A percentile compares a stretch with the other conserved stretches of the same genome.
Evolutionary conservation across 495 filamentous ascomycete species (phyloP).

Genomic region (Aspergillus ellipticus): DNA sequence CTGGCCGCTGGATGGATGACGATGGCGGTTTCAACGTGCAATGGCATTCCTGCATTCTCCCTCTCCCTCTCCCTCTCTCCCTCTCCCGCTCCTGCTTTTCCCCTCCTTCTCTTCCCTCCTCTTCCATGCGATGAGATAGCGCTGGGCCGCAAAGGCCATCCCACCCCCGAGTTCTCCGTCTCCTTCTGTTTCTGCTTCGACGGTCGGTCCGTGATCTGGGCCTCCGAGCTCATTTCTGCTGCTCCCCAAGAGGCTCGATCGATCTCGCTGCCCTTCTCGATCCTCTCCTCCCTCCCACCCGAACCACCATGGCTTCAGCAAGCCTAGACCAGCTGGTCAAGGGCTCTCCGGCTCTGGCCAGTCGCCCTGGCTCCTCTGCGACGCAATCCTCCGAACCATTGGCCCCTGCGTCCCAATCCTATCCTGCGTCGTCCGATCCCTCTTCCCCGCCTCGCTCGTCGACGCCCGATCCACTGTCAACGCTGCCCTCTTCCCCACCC

Average conservation of each 20-base stretch:
- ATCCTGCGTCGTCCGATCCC: constrained; percentile 28
- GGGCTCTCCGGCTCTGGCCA: constrained; percentile 60
- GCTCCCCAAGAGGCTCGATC: too few species aligned
- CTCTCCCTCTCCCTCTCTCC: constrained; percentile 2
- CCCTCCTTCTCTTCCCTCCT: not conserved
- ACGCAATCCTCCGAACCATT: constrained; percentile 38
- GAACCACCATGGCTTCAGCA: constrained; percentile 48
- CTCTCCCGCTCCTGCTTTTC: constrained; percentile 10
- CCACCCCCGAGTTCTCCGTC: not conserved
- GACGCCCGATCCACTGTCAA: constrained; percentile 69
- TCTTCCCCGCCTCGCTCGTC: constrained; percentile 36
- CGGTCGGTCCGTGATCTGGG: not conserved
- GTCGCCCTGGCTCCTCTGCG: constrained; percentile 29
- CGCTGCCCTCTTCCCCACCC: constrained; percentile 84
- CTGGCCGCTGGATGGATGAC: constrained; percentile 3
- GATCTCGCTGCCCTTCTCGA: constrained; percentile 20
- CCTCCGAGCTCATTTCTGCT: constrained; percentile 8
- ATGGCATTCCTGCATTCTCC: not conserved
- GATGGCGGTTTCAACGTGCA: not conserved
- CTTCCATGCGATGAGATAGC: constrained; percentile 24
- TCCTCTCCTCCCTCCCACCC: constrained; percentile 22
- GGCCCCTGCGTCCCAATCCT: constrained; percentile 29
- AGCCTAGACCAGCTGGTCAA: constrained; percentile 86
- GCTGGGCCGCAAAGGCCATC: constrained; percentile 31
- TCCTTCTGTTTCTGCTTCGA: constrained; percentile 1